phyloP scores from a whole-genome alignment of 1,139 yeast genomes.

The Arxiozyma telluris region DNA sequence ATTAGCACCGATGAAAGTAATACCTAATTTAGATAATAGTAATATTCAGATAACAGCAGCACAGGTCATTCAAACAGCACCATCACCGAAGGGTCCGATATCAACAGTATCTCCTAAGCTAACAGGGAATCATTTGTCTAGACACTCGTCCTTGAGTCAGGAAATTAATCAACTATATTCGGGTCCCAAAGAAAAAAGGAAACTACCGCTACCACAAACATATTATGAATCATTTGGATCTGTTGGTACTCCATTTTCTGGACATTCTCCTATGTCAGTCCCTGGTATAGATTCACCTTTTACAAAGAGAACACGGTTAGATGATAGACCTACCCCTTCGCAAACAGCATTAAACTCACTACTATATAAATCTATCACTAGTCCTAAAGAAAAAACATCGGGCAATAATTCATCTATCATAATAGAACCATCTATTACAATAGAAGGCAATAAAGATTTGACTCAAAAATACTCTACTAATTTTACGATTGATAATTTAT shows the following conservation, averaged over 20 bases:
- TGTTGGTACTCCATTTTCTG: constrained; percentile 17
- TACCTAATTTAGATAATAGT: not conserved
- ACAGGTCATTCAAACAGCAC: not conserved
- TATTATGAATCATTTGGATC: constrained; percentile 7
- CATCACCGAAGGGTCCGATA: not conserved
- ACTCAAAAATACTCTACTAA: not conserved
- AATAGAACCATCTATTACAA: not conserved
- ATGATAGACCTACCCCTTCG: constrained; percentile 26
- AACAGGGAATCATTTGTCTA: not conserved
- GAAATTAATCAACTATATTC: constrained; percentile 3
- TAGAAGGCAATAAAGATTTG: not conserved
- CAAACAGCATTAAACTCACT: constrained; percentile 28
- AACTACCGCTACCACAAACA: constrained; percentile 11
- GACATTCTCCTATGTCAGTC: constrained; percentile 14
- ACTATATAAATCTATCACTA: constrained; percentile 21
- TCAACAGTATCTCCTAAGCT: not conserved
- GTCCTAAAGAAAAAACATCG: constrained; percentile 13
- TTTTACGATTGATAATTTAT: constrained; percentile 2
- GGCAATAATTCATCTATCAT: not conserved
- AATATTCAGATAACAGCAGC: not conserved
- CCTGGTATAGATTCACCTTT: constrained; percentile 19
- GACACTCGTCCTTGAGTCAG: constrained; percentile 2
- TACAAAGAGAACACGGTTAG: constrained; percentile 19
- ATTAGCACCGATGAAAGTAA: not conserved
- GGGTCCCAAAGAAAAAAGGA: constrained; percentile 14